These are phyloP conservation scores for Tolypocladium paradoxum DNA, from an alignment of 2,329 filamentous ascomycete species.

Conservation along the genomic window DNA sequence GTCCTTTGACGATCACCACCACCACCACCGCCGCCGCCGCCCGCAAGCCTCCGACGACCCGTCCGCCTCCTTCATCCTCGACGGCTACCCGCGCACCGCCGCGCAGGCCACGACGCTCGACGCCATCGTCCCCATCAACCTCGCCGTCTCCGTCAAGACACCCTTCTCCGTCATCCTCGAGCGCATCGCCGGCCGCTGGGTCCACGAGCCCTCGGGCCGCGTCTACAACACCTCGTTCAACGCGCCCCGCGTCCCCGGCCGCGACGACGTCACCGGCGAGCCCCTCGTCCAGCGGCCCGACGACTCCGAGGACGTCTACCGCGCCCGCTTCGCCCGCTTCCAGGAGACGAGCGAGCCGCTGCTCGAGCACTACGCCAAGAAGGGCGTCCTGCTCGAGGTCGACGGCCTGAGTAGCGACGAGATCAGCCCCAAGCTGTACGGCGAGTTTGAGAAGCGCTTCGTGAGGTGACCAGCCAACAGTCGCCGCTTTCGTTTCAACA, in stretches of 20 bases:
- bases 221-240: slow-evolving; percentile 96
- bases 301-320: slow-evolving; percentile 81
- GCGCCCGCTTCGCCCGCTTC: slow-evolving; percentile 69
- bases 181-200: slow-evolving; percentile 85
- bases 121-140: slow-evolving; percentile 80
- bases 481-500: not conserved
- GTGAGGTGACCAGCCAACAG: slow-evolving; percentile 12
- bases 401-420: slow-evolving; percentile 86
- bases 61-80: slow-evolving; percentile 81
- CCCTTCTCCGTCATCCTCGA: slow-evolving; percentile 79
- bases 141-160: slow-evolving; percentile 79
- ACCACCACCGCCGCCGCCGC: slow-evolving; percentile 1
- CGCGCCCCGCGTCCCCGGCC: slow-evolving; percentile 65
- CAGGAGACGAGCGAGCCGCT: slow-evolving; percentile 77
- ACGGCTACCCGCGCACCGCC: slow-evolving; percentile 88
- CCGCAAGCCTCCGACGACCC: slow-evolving; percentile 54
- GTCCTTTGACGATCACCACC: slow-evolving; percentile 19
- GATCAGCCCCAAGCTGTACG: slow-evolving; percentile 81
- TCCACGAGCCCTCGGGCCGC: slow-evolving; percentile 81
- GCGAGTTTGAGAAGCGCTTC: slow-evolving; percentile 74
- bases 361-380: slow-evolving; percentile 77
- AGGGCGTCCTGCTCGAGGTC: slow-evolving; percentile 78
- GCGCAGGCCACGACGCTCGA: slow-evolving; percentile 70
- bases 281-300: slow-evolving; percentile 71
- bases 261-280: slow-evolving; percentile 88